Evolutionary conservation across 2,329 filamentous ascomycete species (phyloP), one percentile per base, ranked within the genome.

Genomic region (Phoma sp.): DNA sequence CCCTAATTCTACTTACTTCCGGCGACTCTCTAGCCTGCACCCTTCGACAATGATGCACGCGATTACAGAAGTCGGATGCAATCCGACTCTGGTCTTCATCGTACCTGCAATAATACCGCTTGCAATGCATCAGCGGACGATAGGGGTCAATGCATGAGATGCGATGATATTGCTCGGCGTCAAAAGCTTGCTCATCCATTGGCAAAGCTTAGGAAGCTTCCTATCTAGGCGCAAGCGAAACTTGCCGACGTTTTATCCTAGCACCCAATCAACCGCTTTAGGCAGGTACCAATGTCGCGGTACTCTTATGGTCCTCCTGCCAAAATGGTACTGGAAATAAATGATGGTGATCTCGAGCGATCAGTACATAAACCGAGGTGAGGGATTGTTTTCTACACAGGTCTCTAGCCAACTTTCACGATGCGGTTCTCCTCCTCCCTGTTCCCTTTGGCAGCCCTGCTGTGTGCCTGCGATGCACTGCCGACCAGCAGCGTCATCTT

Each of bases 201-300:
- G 56, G 56, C 51, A 42, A 55, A 58, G 56, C 56, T 58, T 58
- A 43, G 38, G 33, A 58, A 52, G 56, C 56, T 58, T 58, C 56
- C 56, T 58, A 11, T 49, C 46, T 23, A 14, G 47, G 56, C 45
- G 37, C 39, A 25, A 37, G 36, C 44, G n/a, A 35, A 18, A 46
- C 22, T 47, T 25, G 23, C 39, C 27, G 18, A n/a, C 9, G 42
- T 24, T 7, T 38, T 9, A 30, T 24, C 47, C 56, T 29, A 41
- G 46, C 36, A 24, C 18, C 25, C 11, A 37, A 41, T 43, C 23
- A 47, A 37, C 47, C 38, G 10, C 23, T 52, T 55, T 38, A 45
- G 56, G 52, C 56, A 58, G 52, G 56, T 38, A 36, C 30, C 38
- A 41, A 11, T 4, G 32, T 4, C 32, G 13, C 10, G 32, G 32